Evolutionary conservation across 164 flowering plant genomes (phyloP).

Genomic region (Stephania cephalantha): DNA sequence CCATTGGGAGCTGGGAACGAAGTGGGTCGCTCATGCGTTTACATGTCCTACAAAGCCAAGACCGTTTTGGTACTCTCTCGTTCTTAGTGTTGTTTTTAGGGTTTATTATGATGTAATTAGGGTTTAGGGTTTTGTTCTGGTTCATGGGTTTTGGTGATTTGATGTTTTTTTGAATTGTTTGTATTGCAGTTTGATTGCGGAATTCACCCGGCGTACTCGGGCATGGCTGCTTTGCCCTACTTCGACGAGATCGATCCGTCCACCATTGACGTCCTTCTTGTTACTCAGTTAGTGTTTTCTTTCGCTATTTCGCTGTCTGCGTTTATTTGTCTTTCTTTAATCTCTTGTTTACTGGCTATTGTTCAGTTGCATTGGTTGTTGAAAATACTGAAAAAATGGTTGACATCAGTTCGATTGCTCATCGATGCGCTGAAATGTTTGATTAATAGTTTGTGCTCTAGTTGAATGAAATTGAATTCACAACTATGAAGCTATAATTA

Average conservation of each 20-base stretch:
- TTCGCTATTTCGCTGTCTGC: too few relatives aligned
- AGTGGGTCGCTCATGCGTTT: conserved; percentile 97
- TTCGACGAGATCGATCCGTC: conserved; percentile 98
- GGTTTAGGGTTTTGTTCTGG: not conserved
- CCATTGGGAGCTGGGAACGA: conserved; percentile 98
- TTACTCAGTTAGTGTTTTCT: conserved; percentile 72
- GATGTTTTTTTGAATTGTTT: not conserved
- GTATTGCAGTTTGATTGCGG: conserved; percentile 80
- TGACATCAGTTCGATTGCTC: not conserved
- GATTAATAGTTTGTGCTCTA: too few relatives aligned
- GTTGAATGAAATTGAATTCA: not conserved
- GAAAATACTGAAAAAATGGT: not conserved
- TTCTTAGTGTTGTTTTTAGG: not conserved
- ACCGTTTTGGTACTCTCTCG: conserved; percentile 39
- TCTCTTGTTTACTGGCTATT: not conserved
- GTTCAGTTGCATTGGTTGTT: not conserved
- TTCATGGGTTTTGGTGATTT: not conserved
- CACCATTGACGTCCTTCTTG: conserved; percentile 77
- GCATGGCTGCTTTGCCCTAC: conserved; percentile 96
- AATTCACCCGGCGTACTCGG: conserved; percentile 90
- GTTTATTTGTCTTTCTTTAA: not conserved
- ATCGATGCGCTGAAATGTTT: not conserved
- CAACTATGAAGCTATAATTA: not conserved
- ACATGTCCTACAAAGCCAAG: conserved; percentile 78
- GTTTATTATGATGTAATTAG: not conserved